phyloP scores from a whole-genome alignment of 2,329 filamentous ascomycete genomes.

The Colletotrichum higginsianum region DNA sequence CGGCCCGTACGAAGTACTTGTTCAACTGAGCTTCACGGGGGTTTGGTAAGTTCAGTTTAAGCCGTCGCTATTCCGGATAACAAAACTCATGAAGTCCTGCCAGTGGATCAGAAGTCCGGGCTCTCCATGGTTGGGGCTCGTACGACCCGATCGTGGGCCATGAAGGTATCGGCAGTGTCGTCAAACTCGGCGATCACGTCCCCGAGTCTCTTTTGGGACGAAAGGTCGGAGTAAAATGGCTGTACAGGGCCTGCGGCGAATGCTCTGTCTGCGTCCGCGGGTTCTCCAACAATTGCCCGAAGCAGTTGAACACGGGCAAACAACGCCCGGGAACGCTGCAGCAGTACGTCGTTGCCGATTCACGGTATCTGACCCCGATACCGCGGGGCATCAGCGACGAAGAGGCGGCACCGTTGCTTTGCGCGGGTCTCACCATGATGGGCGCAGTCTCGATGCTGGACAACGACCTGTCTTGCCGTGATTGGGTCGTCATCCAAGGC shows the following conservation, averaged over 20 bases:
- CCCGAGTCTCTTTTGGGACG: conserved; percentile 49
- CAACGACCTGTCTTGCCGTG: conserved; percentile 27
- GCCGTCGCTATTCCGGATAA: not conserved
- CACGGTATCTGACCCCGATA: conserved; percentile 48
- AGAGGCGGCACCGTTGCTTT: conserved; percentile 50
- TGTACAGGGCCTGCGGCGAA: conserved; percentile 57
- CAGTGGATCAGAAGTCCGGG: conserved; percentile 52
- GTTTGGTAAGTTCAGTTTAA: conserved; percentile 17
- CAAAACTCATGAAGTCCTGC: too few species aligned
- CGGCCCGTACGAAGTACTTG: conserved; percentile 26
- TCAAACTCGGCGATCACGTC: conserved; percentile 50
- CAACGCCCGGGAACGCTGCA: conserved; percentile 53
- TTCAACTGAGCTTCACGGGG: conserved; percentile 14
- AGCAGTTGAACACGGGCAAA: conserved; percentile 58
- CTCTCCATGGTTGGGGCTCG: conserved; percentile 48
- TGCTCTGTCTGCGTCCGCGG: conserved; percentile 55
- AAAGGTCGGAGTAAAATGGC: conserved; percentile 61
- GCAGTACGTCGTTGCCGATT: conserved; percentile 50
- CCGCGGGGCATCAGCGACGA: conserved; percentile 44
- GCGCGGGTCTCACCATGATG: conserved; percentile 52
- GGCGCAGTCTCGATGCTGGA: conserved; percentile 46
- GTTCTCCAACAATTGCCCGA: conserved; percentile 56
- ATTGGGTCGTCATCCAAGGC: conserved; percentile 52
- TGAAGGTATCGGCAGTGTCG: conserved; percentile 50
- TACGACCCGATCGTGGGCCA: conserved; percentile 50